Base-by-base conservation (phyloP, 148 eudicot genomes). In the Rhododendron ferrugineum region DNA sequence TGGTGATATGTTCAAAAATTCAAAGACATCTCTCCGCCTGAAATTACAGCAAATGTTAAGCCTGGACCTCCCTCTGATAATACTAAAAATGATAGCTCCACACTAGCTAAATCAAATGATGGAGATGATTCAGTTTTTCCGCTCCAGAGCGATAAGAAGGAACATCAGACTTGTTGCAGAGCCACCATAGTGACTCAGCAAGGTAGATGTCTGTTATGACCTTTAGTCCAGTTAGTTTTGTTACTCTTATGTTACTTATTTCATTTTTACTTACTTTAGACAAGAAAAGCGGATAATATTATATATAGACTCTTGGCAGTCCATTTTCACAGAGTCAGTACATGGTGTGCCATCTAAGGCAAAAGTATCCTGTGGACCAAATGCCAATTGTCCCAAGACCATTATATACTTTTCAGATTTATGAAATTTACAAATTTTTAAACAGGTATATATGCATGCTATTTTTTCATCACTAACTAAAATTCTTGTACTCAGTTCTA, bases 71-170 rank as follows among this genome's bases (percentile, higher is more conserved):
- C 75, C 44, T 75, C 86, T 52, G 82, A 3, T 52, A 78, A 26
- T 22, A 75, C 56, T 28, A 6, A 37, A 37, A 37, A 70, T 26
- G 85, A 89, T 0, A 7, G 36, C 20, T 26, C 52, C 22, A 6
- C 9, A 0, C 18, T 22, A 18, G 75, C 13, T 62, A 26, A 82
- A 83, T 73, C 86, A 34, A 56, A 52, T 42, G 85, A 18, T 84
- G 36, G 30, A 26, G 81, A 77, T 4, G 77, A 83, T 64, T 89
- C 92, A 11, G 87, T 79, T 46, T 92, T 90, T 86, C 88, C 93
- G 16, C 93, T 93, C 34, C 92, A 91, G 60, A 86, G 89, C 79
- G 37, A 91, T 8, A 82, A 87, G 83, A 87, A 87, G 82, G 82
- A 87, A 18, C 30, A 52, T 2, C 37, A 83, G 79, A 83, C 42